These are phyloP conservation scores for Aristolochia contorta DNA, from an alignment of 164 flowering plant genomes.

Conservation along the genomic window DNA sequence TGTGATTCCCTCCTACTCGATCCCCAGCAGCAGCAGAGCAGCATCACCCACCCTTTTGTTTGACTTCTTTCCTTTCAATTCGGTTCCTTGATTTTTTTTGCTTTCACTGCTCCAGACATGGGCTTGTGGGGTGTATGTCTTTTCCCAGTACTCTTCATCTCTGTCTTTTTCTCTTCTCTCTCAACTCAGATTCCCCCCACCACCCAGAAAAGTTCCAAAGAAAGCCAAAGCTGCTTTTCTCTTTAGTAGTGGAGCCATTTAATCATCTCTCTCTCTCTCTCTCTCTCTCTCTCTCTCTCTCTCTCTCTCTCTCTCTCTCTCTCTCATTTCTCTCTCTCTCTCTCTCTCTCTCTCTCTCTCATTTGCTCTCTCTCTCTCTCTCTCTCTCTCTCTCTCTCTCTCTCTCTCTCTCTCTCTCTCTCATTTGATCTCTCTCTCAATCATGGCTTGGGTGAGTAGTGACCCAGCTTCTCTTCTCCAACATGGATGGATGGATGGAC, in stretches of 20 bases:
- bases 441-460: slow-evolving; percentile 17
- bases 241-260: slow-evolving; percentile 14
- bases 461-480: too few species aligned
- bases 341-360: background rate
- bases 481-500: slow-evolving; percentile 10
- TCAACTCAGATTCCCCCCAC: slow-evolving; percentile 11
- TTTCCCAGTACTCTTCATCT: background rate
- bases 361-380: background rate
- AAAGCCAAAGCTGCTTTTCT: slow-evolving; percentile 8
- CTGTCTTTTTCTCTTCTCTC: background rate
- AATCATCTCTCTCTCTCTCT: background rate
- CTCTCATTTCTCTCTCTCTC: too few species aligned
- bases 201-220: slow-evolving; percentile 6
- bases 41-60: too few species aligned
- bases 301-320: background rate
- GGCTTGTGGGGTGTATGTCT: too few species aligned
- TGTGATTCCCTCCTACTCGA: too few species aligned
- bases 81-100: too few species aligned
- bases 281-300: too few species aligned
- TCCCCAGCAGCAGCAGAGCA: too few species aligned
- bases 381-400: too few species aligned
- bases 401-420: background rate
- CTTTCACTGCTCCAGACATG: too few species aligned
- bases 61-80: too few species aligned
- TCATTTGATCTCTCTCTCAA: too few species aligned